phyloP scores from a whole-genome alignment of 2,329 filamentous ascomycete species.

The Fusarium coffeatum region DNA sequence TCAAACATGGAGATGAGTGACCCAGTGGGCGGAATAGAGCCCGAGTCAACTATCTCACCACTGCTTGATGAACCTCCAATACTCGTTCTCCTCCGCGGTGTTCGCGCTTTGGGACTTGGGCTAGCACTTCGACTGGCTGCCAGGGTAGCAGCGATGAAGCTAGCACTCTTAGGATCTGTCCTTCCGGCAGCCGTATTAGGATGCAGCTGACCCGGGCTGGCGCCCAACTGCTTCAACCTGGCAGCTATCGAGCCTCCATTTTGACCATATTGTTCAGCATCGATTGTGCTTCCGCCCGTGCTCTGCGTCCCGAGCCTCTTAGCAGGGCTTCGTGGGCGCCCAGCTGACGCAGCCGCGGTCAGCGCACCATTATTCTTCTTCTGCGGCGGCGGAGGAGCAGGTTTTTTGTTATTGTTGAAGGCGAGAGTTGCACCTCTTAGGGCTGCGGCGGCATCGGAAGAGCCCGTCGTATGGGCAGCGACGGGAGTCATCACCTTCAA shows the following conservation, averaged over 20 bases:
- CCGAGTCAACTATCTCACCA: slow-evolving; percentile 58
- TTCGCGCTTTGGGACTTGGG: slow-evolving; percentile 47
- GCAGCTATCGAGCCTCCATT: slow-evolving; percentile 39
- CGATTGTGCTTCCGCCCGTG: slow-evolving; percentile 52
- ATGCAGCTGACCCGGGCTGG: slow-evolving; percentile 37
- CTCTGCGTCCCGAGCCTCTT: slow-evolving; percentile 52
- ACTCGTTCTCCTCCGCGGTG: slow-evolving; percentile 49
- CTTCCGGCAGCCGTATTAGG: slow-evolving; percentile 23
- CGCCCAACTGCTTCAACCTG: slow-evolving; percentile 44
- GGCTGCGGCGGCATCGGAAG: slow-evolving; percentile 58
- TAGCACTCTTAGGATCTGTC: slow-evolving; percentile 62
- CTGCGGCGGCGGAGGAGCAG: slow-evolving; percentile 40
- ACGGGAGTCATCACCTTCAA: slow-evolving; percentile 52
- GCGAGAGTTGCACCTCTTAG: slow-evolving; percentile 67
- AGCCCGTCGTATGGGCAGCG: slow-evolving; percentile 47
- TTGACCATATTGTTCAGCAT: slow-evolving; percentile 32
- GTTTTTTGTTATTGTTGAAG: slow-evolving; percentile 57
- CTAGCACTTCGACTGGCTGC: slow-evolving; percentile 65
- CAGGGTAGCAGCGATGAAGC: slow-evolving; percentile 68
- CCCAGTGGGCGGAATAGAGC: slow-evolving; percentile 70
- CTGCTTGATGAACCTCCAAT: slow-evolving; percentile 44
- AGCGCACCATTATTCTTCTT: slow-evolving; percentile 55
- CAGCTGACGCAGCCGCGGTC: slow-evolving; percentile 57
- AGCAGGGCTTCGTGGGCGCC: slow-evolving; percentile 47
- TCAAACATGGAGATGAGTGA: slow-evolving; percentile 78